Evolutionary conservation across 108 stramenopile species (phyloP).

Genomic region (Hondaea fermentalgiana): DNA sequence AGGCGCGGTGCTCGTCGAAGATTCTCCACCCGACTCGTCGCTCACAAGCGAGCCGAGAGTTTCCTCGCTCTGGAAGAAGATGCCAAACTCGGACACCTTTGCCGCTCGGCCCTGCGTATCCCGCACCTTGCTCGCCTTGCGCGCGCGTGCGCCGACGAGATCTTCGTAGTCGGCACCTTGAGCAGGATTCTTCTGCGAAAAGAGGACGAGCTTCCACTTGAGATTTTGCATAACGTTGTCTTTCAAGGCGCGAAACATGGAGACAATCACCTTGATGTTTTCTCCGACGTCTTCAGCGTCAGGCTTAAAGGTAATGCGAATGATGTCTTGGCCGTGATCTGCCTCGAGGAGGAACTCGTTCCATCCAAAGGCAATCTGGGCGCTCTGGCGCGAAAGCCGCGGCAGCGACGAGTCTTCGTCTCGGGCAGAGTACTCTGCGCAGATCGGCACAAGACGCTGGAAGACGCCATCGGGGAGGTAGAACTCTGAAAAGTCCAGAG

Average conservation of each 20-base stretch:
- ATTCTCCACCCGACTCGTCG: not conserved
- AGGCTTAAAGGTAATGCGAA: not conserved
- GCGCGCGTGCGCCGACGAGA: not conserved
- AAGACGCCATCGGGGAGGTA: not conserved
- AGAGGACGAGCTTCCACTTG: not conserved
- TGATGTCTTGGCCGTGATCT: not conserved
- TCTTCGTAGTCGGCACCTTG: not conserved
- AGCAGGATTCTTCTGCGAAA: not conserved
- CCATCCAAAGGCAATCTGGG: not conserved
- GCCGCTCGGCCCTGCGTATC: not conserved
- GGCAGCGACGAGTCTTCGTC: not conserved
- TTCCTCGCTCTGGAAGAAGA: not conserved
- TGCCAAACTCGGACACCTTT: not conserved
- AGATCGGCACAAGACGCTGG: not conserved
- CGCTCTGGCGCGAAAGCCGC: not conserved
- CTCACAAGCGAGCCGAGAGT: not conserved
- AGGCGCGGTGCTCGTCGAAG: too few species aligned
- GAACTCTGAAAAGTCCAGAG: not conserved
- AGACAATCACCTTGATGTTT: not conserved
- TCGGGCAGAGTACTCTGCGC: not conserved
- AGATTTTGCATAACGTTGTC: not conserved
- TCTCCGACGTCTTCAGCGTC: not conserved
- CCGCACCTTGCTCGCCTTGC: not conserved
- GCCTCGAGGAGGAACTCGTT: not conserved
- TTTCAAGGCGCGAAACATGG: not conserved